Percentiles rank a stretch among this genome's conserved stretches.
phyloP scores from a whole-genome alignment of 345 rosid genomes.

The Gossypium longicalyx region DNA sequence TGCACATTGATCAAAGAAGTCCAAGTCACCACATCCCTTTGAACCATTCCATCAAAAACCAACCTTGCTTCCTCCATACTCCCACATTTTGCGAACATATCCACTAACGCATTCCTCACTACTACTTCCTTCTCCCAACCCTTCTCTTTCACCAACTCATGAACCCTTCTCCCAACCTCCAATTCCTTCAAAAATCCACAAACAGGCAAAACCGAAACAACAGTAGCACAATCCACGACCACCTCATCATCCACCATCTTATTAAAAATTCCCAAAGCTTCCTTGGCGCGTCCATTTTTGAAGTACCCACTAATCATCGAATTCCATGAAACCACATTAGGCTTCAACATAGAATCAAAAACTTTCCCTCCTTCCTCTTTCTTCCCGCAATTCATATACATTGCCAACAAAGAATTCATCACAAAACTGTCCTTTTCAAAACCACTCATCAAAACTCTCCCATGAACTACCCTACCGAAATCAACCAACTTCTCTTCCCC shows the following conservation, averaged over 20 bases:
- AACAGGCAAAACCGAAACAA: constrained; percentile 50
- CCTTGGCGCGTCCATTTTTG: constrained; percentile 41
- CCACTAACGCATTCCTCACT: constrained; percentile 54
- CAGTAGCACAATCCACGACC: constrained; percentile 47
- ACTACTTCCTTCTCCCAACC: constrained; percentile 37
- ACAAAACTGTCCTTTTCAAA: constrained; percentile 35
- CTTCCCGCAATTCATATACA: constrained; percentile 61
- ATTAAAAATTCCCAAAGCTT: constrained; percentile 43
- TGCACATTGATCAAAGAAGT: constrained; percentile 61
- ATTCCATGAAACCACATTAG: constrained; percentile 62
- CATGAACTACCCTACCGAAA: constrained; percentile 47
- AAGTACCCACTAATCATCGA: constrained; percentile 61
- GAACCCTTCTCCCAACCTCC: constrained; percentile 49
- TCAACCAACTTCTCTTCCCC: constrained; percentile 31
- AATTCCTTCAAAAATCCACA: constrained; percentile 59
- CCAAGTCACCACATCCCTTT: constrained; percentile 62
- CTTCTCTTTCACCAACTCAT: constrained; percentile 40
- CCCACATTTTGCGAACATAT: constrained; percentile 63
- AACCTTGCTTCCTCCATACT: constrained; percentile 52
- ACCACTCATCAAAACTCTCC: constrained; percentile 37
- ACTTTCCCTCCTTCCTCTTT: constrained; percentile 38
- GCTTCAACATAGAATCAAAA: constrained; percentile 45
- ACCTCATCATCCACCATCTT: constrained; percentile 41
- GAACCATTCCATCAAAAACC: constrained; percentile 48
- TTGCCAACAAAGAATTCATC: constrained; percentile 53